Percentiles rank a stretch among this genome's conserved stretches.
Evolutionary conservation across 305 asterid genomes (phyloP).

Genomic region (Plantago lanceolata): DNA sequence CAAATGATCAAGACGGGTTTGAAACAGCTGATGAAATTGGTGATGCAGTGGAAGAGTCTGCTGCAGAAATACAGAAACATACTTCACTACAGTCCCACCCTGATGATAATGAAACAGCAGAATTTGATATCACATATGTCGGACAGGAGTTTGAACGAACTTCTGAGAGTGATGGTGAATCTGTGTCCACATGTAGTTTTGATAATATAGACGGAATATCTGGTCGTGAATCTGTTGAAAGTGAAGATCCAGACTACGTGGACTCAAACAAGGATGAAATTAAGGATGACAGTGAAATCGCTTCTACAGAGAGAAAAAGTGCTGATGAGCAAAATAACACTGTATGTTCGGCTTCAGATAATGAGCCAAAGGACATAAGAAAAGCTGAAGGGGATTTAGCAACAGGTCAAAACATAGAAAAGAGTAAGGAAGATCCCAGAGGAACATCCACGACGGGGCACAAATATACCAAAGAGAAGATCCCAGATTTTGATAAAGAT

Average conservation of each 20-base stretch:
- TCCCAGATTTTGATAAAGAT: slow-evolving; percentile 32
- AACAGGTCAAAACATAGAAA: slow-evolving; percentile 31
- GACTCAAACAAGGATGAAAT: slow-evolving; percentile 30
- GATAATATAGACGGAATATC: slow-evolving; percentile 33
- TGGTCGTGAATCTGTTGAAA: slow-evolving; percentile 33
- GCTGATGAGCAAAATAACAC: slow-evolving; percentile 31
- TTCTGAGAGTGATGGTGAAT: slow-evolving; percentile 42
- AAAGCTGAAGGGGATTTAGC: slow-evolving; percentile 35
- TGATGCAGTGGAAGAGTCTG: slow-evolving; percentile 25
- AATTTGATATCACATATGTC: slow-evolving; percentile 27
- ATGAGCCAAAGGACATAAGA: slow-evolving; percentile 29
- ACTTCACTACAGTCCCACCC: slow-evolving; percentile 22
- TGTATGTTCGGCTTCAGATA: slow-evolving; percentile 24
- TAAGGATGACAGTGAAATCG: slow-evolving; percentile 29
- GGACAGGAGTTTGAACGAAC: slow-evolving; percentile 30
- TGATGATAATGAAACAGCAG: slow-evolving; percentile 23
- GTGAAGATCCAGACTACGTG: slow-evolving; percentile 28
- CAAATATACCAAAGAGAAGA: slow-evolving; percentile 36
- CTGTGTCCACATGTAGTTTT: slow-evolving; percentile 30
- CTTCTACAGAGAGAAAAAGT: slow-evolving; percentile 28
- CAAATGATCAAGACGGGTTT: slow-evolving; percentile 25
- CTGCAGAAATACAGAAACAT: slow-evolving; percentile 11
- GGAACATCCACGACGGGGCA: slow-evolving; percentile 29
- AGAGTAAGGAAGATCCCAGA: slow-evolving; percentile 25
- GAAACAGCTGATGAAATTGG: slow-evolving; percentile 20